Evolutionary conservation across 1,284 basidiomycete genomes (phyloP), one percentile per base, ranked within the genome.

Genomic region (Thecaphora thlaspeos): DNA sequence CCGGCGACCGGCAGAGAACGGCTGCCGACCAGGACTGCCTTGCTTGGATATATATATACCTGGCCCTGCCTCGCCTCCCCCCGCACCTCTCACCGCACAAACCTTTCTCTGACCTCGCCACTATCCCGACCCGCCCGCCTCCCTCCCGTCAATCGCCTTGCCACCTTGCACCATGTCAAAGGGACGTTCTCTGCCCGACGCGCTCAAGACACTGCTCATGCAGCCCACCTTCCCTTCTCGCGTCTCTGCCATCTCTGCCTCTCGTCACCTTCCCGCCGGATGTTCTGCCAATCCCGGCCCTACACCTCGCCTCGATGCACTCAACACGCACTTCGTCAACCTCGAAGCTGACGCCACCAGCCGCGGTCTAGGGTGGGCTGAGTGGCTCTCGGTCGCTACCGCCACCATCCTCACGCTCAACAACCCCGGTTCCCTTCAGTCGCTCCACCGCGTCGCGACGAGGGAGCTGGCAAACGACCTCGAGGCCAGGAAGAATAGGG

Each of bases 341-440:
- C 84, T 89, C 22, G 82, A 83, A 65, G 80, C 80, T 28, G 85
- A 87, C 71, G 89, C 89, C 28, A 81, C 81, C 67, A 74, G 80
- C 46, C 84, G 83, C 51, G 84, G 84, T 3, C 39, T 79, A 17
- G 88, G 84, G 21, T 85, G 86, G 80, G 87, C 84, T 18, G 88
- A 87, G 37, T 92, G 89, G 90, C 81, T 92, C 19, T 89, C 89
- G 37, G 81, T 92, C 24, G 83, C 90, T 87, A 90, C 88, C 43
- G 90, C 89, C 71, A 86, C 90, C 41, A 82, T 93, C 47, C 82
- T 92, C 73, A 89, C 89, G 44, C 82, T 84, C 48, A 92, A 94
- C 80, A 84, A 87, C 46, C 89, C 90, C n/a, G 83, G 85, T 23
- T 83, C 87, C 19, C 81, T 94, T 39, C 87, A 85, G 18, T 84